Percentiles rank a stretch among this genome's conserved stretches.
Evolutionary conservation across 2,329 filamentous ascomycete species (phyloP).

Genomic region (Davidsoniella australis): DNA sequence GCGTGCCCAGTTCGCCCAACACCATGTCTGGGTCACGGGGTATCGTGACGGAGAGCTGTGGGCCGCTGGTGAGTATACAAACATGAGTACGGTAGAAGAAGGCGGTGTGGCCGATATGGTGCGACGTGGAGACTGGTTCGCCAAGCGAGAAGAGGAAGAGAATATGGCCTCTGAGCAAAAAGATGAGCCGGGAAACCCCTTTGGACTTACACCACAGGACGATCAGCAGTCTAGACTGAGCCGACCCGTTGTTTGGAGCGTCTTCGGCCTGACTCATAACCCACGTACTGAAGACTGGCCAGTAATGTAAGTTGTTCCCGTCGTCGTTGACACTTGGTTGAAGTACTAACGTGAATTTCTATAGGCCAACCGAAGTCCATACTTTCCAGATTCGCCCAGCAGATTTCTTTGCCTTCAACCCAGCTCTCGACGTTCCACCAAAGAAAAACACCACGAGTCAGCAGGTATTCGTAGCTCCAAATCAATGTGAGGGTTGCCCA

Average conservation of each 20-base stretch:
- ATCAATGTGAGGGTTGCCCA: too few species aligned
- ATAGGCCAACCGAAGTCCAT: slow-evolving; percentile 31
- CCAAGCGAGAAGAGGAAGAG: slow-evolving; percentile 11
- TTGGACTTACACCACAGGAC: slow-evolving; percentile 3
- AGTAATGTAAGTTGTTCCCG: slow-evolving; percentile 26
- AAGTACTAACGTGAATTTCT: not conserved
- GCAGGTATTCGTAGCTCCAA: slow-evolving; percentile 16
- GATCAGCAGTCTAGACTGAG: slow-evolving; percentile 15
- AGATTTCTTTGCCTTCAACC: slow-evolving; percentile 31
- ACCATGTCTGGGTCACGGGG: slow-evolving; percentile 32
- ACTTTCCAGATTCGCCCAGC: slow-evolving; percentile 28
- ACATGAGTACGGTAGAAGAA: slow-evolving; percentile 27
- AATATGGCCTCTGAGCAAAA: slow-evolving; percentile 13
- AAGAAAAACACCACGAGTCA: slow-evolving; percentile 24
- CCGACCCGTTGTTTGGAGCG: slow-evolving; percentile 28
- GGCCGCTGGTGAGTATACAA: slow-evolving; percentile 34
- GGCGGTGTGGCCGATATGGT: slow-evolving; percentile 32
- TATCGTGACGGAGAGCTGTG: slow-evolving; percentile 32
- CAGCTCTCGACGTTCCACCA: slow-evolving; percentile 28
- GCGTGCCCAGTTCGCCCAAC: slow-evolving; percentile 28
- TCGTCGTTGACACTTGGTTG: not conserved
- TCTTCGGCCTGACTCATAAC: slow-evolving; percentile 32
- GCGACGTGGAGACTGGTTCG: slow-evolving; percentile 29
- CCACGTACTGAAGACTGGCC: slow-evolving; percentile 33
- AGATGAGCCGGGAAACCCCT: slow-evolving; percentile 3